phyloP scores from a whole-genome alignment of 2,329 filamentous ascomycete species.

The Pseudocercospora vitis region DNA sequence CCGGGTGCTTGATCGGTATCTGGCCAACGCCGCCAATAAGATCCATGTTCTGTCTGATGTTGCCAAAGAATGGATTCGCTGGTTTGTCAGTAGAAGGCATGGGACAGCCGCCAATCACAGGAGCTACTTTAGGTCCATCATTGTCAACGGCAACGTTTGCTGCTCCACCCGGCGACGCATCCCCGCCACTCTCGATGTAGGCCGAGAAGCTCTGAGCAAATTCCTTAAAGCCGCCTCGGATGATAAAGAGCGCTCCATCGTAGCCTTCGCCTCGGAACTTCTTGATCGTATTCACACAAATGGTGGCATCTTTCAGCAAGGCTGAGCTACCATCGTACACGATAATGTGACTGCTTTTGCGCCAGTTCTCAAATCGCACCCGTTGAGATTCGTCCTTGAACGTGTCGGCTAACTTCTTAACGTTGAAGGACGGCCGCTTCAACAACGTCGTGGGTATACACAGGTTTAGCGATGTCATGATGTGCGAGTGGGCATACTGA shows the following conservation, averaged over 20 bases:
- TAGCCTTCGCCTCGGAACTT: slow-evolving; percentile 89
- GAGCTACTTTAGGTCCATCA: slow-evolving; percentile 59
- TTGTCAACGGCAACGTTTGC: slow-evolving; percentile 45
- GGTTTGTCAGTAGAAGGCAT: slow-evolving; percentile 70
- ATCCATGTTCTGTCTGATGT: slow-evolving; percentile 96
- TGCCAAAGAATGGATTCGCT: slow-evolving; percentile 88
- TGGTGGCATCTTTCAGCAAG: slow-evolving; percentile 75
- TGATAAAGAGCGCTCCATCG: slow-evolving; percentile 68
- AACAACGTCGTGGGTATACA: slow-evolving; percentile 93
- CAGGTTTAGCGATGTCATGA: slow-evolving; percentile 80
- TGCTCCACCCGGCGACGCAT: slow-evolving; percentile 17
- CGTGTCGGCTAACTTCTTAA: slow-evolving; percentile 82
- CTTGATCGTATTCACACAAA: slow-evolving; percentile 83
- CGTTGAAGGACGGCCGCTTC: slow-evolving; percentile 86
- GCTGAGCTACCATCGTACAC: slow-evolving; percentile 81
- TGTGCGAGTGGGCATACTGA: slow-evolving; percentile 72
- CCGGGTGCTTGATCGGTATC: slow-evolving; percentile 61
- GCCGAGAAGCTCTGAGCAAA: slow-evolving; percentile 69
- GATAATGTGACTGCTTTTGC: slow-evolving; percentile 70
- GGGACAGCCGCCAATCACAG: slow-evolving; percentile 85
- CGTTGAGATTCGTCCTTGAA: slow-evolving; percentile 73
- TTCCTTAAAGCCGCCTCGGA: slow-evolving; percentile 77
- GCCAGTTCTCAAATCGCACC: slow-evolving; percentile 74
- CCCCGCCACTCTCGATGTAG: slow-evolving; percentile 55
- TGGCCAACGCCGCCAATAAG: slow-evolving; percentile 90